phyloP scores from a whole-genome alignment of 345 rosid genomes.

The Heritiera fomes region DNA sequence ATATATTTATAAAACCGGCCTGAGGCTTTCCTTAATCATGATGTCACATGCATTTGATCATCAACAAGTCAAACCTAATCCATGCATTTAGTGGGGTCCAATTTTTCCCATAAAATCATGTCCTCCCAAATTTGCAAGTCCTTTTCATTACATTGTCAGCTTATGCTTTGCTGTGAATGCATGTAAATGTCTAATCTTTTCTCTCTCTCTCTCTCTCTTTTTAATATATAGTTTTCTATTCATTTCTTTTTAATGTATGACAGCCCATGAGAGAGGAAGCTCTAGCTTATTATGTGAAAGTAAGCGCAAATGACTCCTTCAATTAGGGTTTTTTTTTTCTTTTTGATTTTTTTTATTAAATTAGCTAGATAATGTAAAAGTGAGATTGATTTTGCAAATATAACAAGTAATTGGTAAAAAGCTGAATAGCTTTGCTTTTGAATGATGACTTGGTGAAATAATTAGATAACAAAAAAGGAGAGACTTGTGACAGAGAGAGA shows the following conservation, averaged over 20 bases:
- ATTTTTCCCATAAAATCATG: neutral
- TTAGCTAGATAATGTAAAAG: neutral
- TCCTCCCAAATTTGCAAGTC: neutral
- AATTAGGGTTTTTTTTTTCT: slow-evolving; percentile 24
- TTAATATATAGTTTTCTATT: neutral
- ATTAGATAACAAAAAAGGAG: neutral
- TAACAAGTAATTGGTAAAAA: neutral
- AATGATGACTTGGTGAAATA: slow-evolving; percentile 9
- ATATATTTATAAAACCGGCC: neutral
- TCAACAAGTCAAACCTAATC: slow-evolving; percentile 51
- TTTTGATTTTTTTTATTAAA: neutral
- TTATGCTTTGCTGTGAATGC: slow-evolving; percentile 17
- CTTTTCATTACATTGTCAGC: slow-evolving; percentile 10
- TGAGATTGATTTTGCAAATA: neutral
- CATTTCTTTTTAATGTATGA: neutral
- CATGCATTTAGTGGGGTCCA: slow-evolving; percentile 37
- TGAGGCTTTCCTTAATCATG: slow-evolving; percentile 27
- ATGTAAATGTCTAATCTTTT: slow-evolving; percentile 10
- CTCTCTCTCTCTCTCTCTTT: neutral
- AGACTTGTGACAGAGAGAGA: neutral
- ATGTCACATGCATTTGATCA: slow-evolving; percentile 41
- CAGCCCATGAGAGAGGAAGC: neutral
- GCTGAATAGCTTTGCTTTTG: neutral
- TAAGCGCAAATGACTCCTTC: slow-evolving; percentile 33
- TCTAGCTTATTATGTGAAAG: neutral